Conservation (phyloP, 1,284 basidiomycete genomes). For the Rugosomyces carneus region DNA sequence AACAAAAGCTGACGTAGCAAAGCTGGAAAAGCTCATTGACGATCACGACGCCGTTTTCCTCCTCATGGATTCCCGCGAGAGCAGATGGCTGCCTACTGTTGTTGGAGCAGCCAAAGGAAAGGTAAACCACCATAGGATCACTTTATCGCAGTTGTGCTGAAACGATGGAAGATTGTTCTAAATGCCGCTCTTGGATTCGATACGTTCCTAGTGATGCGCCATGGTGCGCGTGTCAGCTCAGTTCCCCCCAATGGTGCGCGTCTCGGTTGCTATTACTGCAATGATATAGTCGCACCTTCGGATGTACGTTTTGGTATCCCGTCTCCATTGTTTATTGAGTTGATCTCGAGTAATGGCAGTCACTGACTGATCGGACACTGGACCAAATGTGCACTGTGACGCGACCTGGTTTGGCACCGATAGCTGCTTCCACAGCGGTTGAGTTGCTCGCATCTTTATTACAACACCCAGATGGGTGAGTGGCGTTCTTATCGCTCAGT, state of each 20-base stretch:
- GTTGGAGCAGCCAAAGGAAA: slow-evolving; percentile 81
- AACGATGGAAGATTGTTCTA: slow-evolving; percentile 68
- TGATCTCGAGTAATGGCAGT: slow-evolving; percentile 40
- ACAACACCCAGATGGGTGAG: slow-evolving; percentile 86
- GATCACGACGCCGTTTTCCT: slow-evolving; percentile 88
- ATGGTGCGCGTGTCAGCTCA: slow-evolving; percentile 61
- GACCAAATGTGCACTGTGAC: slow-evolving; percentile 99
- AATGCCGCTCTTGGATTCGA: slow-evolving; percentile 97
- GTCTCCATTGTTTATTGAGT: neutral
- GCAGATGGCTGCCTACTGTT: slow-evolving; percentile 92
- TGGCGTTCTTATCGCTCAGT: slow-evolving; percentile 5
- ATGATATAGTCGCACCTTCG: slow-evolving; percentile 93
- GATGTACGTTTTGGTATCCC: slow-evolving; percentile 58
- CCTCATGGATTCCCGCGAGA: slow-evolving; percentile 97
- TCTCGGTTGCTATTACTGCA: slow-evolving; percentile 97
- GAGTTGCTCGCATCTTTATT: slow-evolving; percentile 87
- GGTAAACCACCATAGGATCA: no score
- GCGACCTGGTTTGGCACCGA: slow-evolving; percentile 89
- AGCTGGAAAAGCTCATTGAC: slow-evolving; percentile 74
- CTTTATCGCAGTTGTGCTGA: no score
- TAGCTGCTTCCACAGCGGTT: slow-evolving; percentile 88
- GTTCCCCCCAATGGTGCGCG: slow-evolving; percentile 31
- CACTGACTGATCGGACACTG: slow-evolving; percentile 87
- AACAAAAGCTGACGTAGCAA: slow-evolving; percentile 60
- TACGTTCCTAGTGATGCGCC: slow-evolving; percentile 94